phyloP scores from a whole-genome alignment of 1,139 yeast species.

The Saccharomyces pastorianus region DNA sequence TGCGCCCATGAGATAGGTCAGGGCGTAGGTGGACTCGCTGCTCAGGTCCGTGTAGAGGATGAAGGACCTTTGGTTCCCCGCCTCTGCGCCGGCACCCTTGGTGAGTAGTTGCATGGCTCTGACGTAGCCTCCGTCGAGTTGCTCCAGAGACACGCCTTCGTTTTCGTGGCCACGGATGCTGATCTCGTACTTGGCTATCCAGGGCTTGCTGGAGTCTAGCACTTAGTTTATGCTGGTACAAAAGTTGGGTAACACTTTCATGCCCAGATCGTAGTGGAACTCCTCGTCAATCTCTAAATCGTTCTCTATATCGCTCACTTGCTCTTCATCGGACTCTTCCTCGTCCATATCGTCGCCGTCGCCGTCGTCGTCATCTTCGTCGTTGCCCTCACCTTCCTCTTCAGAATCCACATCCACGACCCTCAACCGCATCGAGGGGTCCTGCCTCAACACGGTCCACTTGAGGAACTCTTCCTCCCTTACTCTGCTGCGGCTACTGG shows the following conservation, averaged over 20 bases:
- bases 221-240: constrained; percentile 24
- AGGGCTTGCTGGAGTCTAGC: constrained; percentile 22
- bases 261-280: constrained; percentile 29
- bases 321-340: constrained; percentile 33
- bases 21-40: constrained; percentile 76
- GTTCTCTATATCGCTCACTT: constrained; percentile 33
- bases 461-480: constrained; percentile 27
- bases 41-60: constrained; percentile 74
- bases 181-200: constrained; percentile 21
- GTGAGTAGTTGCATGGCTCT: constrained; percentile 21
- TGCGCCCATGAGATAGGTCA: constrained; percentile 87
- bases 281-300: constrained; percentile 33
- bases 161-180: constrained; percentile 5
- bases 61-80: constrained; percentile 36
- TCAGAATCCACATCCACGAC: constrained; percentile 39
- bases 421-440: constrained; percentile 5
- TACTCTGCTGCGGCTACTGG: constrained; percentile 11
- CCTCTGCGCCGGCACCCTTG: constrained; percentile 13
- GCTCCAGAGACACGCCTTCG: constrained; percentile 10
- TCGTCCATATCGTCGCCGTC: constrained; percentile 31
- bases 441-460: constrained; percentile 21
- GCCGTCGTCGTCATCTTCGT: neutral
- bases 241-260: constrained; percentile 29
- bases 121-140: constrained; percentile 23
- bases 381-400: constrained; percentile 5